Evolutionary conservation across 352 stramenopile species (phyloP), one percentile per base, ranked within the genome.

Genomic region (Pythium dissotocum): DNA sequence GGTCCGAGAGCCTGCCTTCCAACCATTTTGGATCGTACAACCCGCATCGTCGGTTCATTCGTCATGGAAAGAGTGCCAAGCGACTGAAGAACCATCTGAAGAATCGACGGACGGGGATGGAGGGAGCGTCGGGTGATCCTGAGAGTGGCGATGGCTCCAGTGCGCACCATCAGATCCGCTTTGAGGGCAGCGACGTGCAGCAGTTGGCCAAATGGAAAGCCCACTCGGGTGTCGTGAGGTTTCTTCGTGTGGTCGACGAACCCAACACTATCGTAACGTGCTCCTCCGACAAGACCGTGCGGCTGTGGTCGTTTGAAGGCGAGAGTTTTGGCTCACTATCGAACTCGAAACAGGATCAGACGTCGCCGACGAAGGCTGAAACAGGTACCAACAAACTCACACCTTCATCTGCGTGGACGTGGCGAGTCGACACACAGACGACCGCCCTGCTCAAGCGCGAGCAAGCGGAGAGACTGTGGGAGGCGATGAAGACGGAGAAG

Each of bases 11-110:
- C 18, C 70, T 92, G 40, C 79, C 81, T 2, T 86, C 72, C 13
- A 78, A 77, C 16, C 73, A 90, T 30, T 67, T 80, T 40, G 67
- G 83, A 10, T 81, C 85, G 18, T 94, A 94, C 65, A 92, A 92
- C 36, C 86, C 86, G 21, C 79, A 83, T 6, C 77, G 86, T 0
- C 77, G 86, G 0, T 92, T 92, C 57, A 67, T 90, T 40, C 73
- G 86, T 8, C 80, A 92, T 21, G 85, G 84, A 6, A 89, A 89
- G 38, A 82, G 79, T 16, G 76, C 82, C 12, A 89, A 86, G 44
- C 72, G 83, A 2, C 71, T 88, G 35, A 79, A 77, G 4, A 70
- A 76, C 42, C 76, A 76, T 33, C 21, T 72, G 4, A 74, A 77
- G 40, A 53, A 75, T 5, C 67, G 58, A 35, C 51, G 26, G 13